Evolutionary conservation across 2,329 filamentous ascomycete genomes (phyloP).

Genomic region (Hymenoscyphus infarciens): DNA sequence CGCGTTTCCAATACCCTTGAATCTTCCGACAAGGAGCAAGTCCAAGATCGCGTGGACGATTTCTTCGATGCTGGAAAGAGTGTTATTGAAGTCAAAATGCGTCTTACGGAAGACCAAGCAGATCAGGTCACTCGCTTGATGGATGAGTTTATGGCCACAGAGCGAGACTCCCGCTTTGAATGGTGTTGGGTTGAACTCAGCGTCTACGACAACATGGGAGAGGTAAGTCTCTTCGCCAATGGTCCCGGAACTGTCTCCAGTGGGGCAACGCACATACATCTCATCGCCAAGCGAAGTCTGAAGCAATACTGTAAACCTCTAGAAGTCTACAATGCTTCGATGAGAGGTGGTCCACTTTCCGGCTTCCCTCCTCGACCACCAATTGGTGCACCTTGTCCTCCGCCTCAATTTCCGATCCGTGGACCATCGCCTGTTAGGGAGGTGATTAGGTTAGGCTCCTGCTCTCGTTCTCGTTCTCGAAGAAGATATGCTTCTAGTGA

Average conservation of each 20-base stretch:
- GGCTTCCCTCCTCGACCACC: not conserved
- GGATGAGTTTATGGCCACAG: conserved; percentile 19
- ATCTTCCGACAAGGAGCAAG: not conserved
- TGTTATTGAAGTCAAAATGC: conserved; percentile 21
- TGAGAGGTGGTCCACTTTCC: conserved; percentile 3
- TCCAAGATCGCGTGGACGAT: conserved; percentile 14
- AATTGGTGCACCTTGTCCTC: not conserved
- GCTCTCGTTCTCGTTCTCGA: not conserved
- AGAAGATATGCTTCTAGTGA: conserved; percentile 5
- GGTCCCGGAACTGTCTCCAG: not conserved
- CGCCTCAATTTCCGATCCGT: not conserved
- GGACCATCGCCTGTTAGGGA: not conserved
- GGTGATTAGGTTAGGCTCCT: not conserved
- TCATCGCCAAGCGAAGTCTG: conserved; percentile 21
- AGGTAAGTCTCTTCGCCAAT: conserved; percentile 9
- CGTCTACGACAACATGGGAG: conserved; percentile 15
- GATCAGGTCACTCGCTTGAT: conserved; percentile 24
- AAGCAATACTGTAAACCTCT: conserved; percentile 16
- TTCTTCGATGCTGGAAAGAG: conserved; percentile 15
- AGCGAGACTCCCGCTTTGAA: conserved; percentile 26
- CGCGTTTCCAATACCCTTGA: conserved; percentile 20
- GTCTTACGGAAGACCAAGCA: conserved; percentile 24
- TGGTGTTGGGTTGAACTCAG: conserved; percentile 27
- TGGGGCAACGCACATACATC: conserved; percentile 20
- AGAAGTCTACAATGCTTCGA: conserved; percentile 17